Percentiles rank a stretch among this genome's conserved stretches.
Conservation (phyloP, 139 green algal species). For the Spirogloea muscicola region DNA sequence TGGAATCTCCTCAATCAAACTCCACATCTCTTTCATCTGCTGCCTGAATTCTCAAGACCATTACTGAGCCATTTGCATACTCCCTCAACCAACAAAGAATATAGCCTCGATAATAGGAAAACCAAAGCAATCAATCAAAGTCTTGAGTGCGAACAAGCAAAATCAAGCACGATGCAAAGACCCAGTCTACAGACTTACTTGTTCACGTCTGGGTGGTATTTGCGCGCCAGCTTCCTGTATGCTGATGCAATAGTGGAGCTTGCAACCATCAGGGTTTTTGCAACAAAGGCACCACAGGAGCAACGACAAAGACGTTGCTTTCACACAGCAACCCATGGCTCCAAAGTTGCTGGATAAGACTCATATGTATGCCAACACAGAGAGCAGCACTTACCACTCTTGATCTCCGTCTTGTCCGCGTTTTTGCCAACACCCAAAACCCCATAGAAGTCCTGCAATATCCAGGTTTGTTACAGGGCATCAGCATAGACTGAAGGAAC, state of each 20-base stretch:
- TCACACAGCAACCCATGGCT: not conserved
- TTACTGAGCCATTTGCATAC: no score
- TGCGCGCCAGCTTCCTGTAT: slow-evolving; percentile 90
- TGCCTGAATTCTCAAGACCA: not conserved
- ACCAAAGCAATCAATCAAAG: no score
- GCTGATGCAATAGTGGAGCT: no score
- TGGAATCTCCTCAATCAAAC: not conserved
- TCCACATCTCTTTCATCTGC: not conserved
- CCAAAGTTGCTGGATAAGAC: not conserved
- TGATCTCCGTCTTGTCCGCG: slow-evolving; percentile 92
- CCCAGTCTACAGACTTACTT: slow-evolving; percentile 33
- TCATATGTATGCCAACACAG: no score
- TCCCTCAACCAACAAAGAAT: no score
- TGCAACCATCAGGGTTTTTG: no score
- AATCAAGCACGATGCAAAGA: slow-evolving; percentile 11
- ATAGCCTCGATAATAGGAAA: not conserved
- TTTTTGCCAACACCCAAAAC: slow-evolving; percentile 75
- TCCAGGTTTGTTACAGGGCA: no score
- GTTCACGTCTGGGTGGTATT: slow-evolving; percentile 87
- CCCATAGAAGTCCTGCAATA: slow-evolving; percentile 57
- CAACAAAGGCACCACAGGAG: not conserved
- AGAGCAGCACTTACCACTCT: slow-evolving; percentile 53
- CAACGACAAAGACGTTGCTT: not conserved
- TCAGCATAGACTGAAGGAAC: no score
- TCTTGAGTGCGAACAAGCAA: not conserved